phyloP scores from a whole-genome alignment of 208 protist species.

The Angomonas deanei region DNA sequence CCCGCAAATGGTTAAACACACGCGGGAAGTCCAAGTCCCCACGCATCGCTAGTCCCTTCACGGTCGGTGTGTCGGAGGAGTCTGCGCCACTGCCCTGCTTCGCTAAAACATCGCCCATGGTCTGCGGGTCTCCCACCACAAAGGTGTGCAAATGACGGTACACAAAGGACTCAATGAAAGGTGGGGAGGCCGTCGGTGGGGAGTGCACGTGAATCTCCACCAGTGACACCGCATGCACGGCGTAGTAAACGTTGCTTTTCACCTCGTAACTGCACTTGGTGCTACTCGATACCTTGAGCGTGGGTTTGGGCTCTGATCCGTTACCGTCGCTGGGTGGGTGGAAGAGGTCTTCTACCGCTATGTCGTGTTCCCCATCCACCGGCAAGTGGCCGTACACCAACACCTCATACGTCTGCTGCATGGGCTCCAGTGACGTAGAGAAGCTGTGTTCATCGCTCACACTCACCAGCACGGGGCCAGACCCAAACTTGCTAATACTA shows the following conservation, averaged over 20 bases:
- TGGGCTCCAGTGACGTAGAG: constrained; percentile 32
- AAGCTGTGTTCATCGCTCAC: constrained; percentile 39
- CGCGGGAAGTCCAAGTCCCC: constrained; percentile 85
- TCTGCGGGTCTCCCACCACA: constrained; percentile 67
- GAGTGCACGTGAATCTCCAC: constrained; percentile 52
- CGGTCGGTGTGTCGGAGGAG: too few relatives aligned
- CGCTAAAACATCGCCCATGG: constrained; percentile 8
- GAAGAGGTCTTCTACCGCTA: constrained; percentile 13
- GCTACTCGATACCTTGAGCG: background rate
- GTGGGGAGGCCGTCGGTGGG: constrained; percentile 50
- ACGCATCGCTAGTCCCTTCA: constrained; percentile 24
- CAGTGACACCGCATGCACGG: constrained; percentile 69
- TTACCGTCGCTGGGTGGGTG: background rate
- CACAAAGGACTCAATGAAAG: constrained; percentile 50
- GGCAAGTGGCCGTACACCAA: constrained; percentile 68
- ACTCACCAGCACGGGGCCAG: constrained; percentile 69
- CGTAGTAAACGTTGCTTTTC: constrained; percentile 70
- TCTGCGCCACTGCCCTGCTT: background rate
- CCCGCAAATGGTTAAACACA: constrained; percentile 74
- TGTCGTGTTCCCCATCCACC: background rate
- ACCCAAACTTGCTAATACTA: constrained; percentile 55
- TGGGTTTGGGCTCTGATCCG: background rate
- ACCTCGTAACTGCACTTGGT: constrained; percentile 50
- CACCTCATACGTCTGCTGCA: constrained; percentile 72
- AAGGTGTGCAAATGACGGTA: constrained; percentile 40